Percentiles rank a stretch among this genome's conserved stretches.
phyloP scores from a whole-genome alignment of 495 filamentous ascomycete genomes.

The Aspergillus biplanus region DNA sequence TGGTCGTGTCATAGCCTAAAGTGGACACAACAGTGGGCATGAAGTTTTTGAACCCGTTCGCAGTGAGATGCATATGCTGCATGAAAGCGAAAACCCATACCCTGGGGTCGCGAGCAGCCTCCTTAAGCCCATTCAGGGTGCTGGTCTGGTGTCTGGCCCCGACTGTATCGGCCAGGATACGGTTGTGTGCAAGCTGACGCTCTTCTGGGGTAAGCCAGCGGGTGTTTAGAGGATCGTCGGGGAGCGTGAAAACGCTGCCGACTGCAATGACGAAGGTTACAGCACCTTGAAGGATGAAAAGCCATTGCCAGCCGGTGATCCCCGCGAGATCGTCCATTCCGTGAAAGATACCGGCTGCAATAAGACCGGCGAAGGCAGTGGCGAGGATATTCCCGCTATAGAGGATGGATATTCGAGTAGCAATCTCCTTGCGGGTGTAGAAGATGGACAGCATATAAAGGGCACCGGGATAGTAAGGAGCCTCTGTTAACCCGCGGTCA shows the following conservation, averaged over 20 bases:
- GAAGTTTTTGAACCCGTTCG: slow-evolving; percentile 51
- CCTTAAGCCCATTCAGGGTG: slow-evolving; percentile 23
- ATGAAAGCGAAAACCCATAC: slow-evolving; percentile 39
- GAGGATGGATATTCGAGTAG: slow-evolving; percentile 46
- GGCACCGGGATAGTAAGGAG: slow-evolving; percentile 51
- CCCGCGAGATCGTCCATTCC: slow-evolving; percentile 40
- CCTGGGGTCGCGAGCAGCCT: slow-evolving; percentile 36
- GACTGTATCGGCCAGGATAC: slow-evolving; percentile 32
- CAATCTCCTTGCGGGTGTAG: slow-evolving; percentile 52
- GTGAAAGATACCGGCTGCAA: slow-evolving; percentile 40
- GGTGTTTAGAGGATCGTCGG: slow-evolving; percentile 57
- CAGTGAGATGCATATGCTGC: slow-evolving; percentile 34
- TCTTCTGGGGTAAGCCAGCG: slow-evolving; percentile 23
- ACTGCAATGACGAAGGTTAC: slow-evolving; percentile 68
- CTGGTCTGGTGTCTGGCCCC: slow-evolving; percentile 32
- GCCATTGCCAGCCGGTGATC: slow-evolving; percentile 80
- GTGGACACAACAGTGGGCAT: slow-evolving; percentile 60
- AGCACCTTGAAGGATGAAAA: slow-evolving; percentile 63
- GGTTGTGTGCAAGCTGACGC: slow-evolving; percentile 22
- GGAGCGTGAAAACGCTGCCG: slow-evolving; percentile 71
- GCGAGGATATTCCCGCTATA: slow-evolving; percentile 47
- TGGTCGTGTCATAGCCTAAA: slow-evolving; percentile 53
- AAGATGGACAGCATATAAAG: slow-evolving; percentile 49
- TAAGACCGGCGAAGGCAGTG: slow-evolving; percentile 52
- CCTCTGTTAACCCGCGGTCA: slow-evolving; percentile 34